These are phyloP conservation scores for Pisolithus thermaeus DNA, from an alignment of 1,284 basidiomycete species.

Conservation along the genomic window DNA sequence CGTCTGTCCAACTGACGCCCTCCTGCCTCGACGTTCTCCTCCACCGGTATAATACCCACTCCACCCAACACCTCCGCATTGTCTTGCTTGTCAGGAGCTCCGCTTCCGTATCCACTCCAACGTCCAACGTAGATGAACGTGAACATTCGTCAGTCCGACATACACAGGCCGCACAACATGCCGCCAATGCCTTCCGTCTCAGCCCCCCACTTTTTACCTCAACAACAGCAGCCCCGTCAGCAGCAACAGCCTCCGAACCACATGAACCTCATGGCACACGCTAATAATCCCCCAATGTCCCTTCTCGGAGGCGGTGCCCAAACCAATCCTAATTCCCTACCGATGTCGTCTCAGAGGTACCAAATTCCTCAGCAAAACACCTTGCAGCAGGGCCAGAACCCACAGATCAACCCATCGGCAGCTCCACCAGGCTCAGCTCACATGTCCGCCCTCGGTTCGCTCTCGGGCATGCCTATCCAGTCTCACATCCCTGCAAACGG, in stretches of 20 bases:
- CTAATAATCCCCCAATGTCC: constrained; percentile 21
- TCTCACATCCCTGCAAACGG: constrained; percentile 27
- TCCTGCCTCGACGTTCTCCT: neutral
- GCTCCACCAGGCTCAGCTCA: constrained; percentile 29
- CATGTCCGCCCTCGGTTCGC: constrained; percentile 34
- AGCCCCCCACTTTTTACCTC: constrained; percentile 37
- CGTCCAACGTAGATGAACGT: constrained; percentile 15
- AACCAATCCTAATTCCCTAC: constrained; percentile 13
- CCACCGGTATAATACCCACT: neutral
- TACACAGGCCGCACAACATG: constrained; percentile 41
- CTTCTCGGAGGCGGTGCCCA: constrained; percentile 24
- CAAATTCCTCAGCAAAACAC: constrained; percentile 23
- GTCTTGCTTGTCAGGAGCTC: constrained; percentile 10
- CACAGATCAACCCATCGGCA: constrained; percentile 35
- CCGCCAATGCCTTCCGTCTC: constrained; percentile 37
- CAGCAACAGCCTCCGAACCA: constrained; percentile 26
- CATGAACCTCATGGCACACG: constrained; percentile 27
- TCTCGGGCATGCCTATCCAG: constrained; percentile 36
- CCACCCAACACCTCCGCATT: constrained; percentile 3
- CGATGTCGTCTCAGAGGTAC: constrained; percentile 19
- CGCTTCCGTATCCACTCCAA: constrained; percentile 10
- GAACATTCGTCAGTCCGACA: constrained; percentile 37
- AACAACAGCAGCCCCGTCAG: constrained; percentile 29
- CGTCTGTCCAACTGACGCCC: neutral
- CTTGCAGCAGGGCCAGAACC: constrained; percentile 31